These are phyloP conservation scores for Epichloe uncinata DNA, from an alignment of 2,329 filamentous ascomycete genomes.

Conservation along the genomic window DNA sequence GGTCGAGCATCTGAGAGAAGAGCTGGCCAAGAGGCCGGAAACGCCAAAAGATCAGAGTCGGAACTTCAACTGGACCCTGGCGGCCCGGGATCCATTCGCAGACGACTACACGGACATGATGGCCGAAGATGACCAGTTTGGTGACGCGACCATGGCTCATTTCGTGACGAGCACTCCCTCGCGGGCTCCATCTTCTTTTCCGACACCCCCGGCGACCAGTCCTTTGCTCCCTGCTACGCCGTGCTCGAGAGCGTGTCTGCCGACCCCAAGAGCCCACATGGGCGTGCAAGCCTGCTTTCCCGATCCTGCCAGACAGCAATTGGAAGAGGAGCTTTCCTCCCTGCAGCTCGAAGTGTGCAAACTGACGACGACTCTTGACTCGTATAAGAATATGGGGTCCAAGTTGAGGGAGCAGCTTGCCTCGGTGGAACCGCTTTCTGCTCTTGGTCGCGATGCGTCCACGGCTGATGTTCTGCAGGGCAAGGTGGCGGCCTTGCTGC, in stretches of 20 bases:
- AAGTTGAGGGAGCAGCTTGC: constrained; percentile 25
- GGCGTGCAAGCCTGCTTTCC: constrained; percentile 29
- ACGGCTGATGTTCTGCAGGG: constrained; percentile 24
- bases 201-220: constrained; percentile 43
- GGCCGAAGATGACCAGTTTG: constrained; percentile 26
- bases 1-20: constrained; percentile 21
- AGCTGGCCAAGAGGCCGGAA: constrained; percentile 16
- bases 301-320: constrained; percentile 26
- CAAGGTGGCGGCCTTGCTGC: constrained; percentile 29
- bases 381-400: constrained; percentile 28
- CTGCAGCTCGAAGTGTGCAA: constrained; percentile 35
- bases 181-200: constrained; percentile 31
- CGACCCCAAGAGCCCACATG: constrained; percentile 14
- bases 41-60: constrained; percentile 6
- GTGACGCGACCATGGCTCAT: constrained; percentile 37
- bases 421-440: constrained; percentile 6
- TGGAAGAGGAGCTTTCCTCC: constrained; percentile 34
- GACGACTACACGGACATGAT: constrained; percentile 28
- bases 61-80: constrained; percentile 36
- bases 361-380: constrained; percentile 32
- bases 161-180: constrained; percentile 39
- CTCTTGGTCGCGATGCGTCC: constrained; percentile 5
- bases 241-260: constrained; percentile 9
- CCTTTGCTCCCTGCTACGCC: constrained; percentile 27
- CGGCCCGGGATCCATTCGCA: constrained; percentile 32